Percentiles rank a stretch among this genome's conserved stretches.
Conservation (phyloP, 805 yeast genomes). For the Diddensiella caesifluorescens region DNA sequence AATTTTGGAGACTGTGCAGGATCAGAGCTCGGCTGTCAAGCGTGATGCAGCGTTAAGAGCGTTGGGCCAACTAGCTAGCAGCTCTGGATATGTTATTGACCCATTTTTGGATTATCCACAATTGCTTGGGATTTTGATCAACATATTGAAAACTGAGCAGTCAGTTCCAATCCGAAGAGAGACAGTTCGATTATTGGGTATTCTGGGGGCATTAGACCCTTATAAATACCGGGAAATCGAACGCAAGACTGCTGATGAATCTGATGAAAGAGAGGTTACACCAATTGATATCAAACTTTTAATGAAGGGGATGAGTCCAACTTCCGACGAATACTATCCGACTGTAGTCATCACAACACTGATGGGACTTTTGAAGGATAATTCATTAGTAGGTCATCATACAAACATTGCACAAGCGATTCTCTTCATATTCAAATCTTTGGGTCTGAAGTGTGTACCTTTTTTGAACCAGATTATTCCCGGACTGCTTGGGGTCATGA, state of each 20-base stretch:
- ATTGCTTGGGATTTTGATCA: slow-evolving; percentile 71
- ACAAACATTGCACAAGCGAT: slow-evolving; percentile 92
- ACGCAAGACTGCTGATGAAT: slow-evolving; percentile 44
- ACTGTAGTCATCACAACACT: slow-evolving; percentile 87
- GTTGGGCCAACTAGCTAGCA: slow-evolving; percentile 80
- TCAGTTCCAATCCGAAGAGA: slow-evolving; percentile 74
- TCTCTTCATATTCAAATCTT: slow-evolving; percentile 80
- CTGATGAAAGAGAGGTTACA: slow-evolving; percentile 73
- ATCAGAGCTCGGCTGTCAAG: slow-evolving; percentile 81
- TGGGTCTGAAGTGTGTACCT: slow-evolving; percentile 86
- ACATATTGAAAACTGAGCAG: slow-evolving; percentile 74
- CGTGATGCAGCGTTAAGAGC: slow-evolving; percentile 86
- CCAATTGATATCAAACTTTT: slow-evolving; percentile 84
- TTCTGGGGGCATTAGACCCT: slow-evolving; percentile 94
- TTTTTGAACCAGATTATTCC: slow-evolving; percentile 84
- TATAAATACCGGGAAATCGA: slow-evolving; percentile 91
- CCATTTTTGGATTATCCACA: slow-evolving; percentile 92
- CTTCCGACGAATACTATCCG: slow-evolving; percentile 85
- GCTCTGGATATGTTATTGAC: slow-evolving; percentile 92
- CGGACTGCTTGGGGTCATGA: slow-evolving; percentile 80
- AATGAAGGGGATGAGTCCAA: slow-evolving; percentile 92
- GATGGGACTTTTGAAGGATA: slow-evolving; percentile 78
- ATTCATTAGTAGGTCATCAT: slow-evolving; percentile 80
- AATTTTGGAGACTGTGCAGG: slow-evolving; percentile 81
- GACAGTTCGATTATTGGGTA: slow-evolving; percentile 84